Evolutionary conservation across 2,329 filamentous ascomycete genomes (phyloP), one percentile per base, ranked within the genome.

Genomic region (Colletotrichum lupini): DNA sequence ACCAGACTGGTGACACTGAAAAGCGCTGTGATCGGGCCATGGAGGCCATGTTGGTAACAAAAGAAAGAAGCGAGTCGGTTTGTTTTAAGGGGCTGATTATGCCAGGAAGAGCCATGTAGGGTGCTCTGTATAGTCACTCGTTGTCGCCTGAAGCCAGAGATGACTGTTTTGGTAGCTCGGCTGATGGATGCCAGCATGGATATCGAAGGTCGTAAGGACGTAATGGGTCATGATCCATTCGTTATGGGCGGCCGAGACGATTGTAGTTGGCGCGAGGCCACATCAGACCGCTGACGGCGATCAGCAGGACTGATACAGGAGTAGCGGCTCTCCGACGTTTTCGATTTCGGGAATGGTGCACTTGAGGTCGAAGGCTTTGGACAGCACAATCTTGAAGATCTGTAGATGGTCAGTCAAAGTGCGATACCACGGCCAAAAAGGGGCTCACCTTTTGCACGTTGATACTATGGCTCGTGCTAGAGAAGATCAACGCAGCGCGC

Each of bases 331-430:
- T 84, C 97, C 97, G 70, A 98, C 93, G 82, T 98, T 97, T 85
- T 98, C 96, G 83, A 99, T 98, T 84, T 99, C 97, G 60, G 97
- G 97, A 81, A 99, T 98, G 35, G 97, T 99, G 87, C 97, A 99
- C 83, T 98, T 98, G 72, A 99, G 90, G 82, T 99, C 97, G 81
- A 99, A 99, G 2, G 97, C 97, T 85, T 99, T 99, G 76, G 96
- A 98, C 28, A 99, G 90, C 71, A 99, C 97, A 78, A 99, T 99
- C 85, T 99, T 99, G 91, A 99, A 99, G 81, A 99, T 99, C 96
- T 98, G 79, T 2, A 8, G 24, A 1, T 14, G 14, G 61, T 69
- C 62, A 72, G 46, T 61, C 63, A 11, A 11, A 3, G 76, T 67
- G 75, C 72, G 67, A 55, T 62, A 35, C 3, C 42, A 28, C 30